Percentiles rank a stretch among this genome's conserved stretches.
These are phyloP conservation scores for Auxenochlorella pyrenoidosa DNA, from an alignment of 139 green algal species.

Conservation along the genomic window DNA sequence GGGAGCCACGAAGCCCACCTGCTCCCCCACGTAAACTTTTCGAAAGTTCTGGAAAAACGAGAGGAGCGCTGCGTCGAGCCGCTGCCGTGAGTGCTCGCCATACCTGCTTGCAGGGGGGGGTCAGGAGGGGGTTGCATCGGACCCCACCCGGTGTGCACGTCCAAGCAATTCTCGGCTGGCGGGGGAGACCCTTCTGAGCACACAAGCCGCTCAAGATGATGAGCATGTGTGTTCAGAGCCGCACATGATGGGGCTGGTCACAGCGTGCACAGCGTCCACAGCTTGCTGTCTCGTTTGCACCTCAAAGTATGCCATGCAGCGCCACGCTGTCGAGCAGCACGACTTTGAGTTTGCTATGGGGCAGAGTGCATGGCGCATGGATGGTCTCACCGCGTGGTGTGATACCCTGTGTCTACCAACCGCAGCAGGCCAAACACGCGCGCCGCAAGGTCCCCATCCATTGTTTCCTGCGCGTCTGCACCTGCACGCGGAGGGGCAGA, in stretches of 20 bases:
- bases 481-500: neutral
- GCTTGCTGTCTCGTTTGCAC: too few relatives aligned
- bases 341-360: too few relatives aligned
- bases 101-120: neutral
- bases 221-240: too few relatives aligned
- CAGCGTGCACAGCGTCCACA: too few relatives aligned
- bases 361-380: too few relatives aligned
- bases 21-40: conserved; percentile 96
- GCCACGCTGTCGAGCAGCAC: too few relatives aligned
- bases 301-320: too few relatives aligned
- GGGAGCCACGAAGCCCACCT: conserved; percentile 59
- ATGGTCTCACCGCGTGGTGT: conserved; percentile 35
- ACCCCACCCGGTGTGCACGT: too few relatives aligned
- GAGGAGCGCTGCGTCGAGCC: conserved; percentile 92
- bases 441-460: conserved; percentile 93
- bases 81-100: conserved; percentile 70
- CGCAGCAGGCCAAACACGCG: conserved; percentile 88
- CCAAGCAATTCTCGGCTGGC: too few relatives aligned
- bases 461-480: conserved; percentile 76
- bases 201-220: too few relatives aligned
- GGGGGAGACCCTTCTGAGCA: too few relatives aligned
- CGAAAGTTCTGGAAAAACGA: conserved; percentile 97
- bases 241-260: too few relatives aligned
- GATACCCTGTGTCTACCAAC: conserved; percentile 77
- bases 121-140: neutral